phyloP scores from a whole-genome alignment of 129 eudicot genomes.

The Mikania micrantha region DNA sequence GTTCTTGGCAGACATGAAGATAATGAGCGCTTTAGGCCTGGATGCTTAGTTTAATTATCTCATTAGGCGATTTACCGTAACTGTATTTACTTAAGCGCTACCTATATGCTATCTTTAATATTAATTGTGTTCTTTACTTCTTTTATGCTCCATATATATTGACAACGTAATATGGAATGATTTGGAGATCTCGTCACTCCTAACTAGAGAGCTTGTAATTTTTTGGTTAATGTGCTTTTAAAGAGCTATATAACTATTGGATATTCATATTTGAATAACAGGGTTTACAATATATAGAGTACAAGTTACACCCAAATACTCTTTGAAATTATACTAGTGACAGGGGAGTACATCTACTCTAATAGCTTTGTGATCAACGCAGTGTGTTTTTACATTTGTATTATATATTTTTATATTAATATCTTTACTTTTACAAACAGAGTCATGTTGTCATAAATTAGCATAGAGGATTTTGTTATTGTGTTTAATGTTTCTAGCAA shows the following conservation, averaged over 20 bases:
- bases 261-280: neutral
- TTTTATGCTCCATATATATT: neutral
- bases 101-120: neutral
- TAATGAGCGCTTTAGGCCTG: neutral
- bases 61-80: neutral
- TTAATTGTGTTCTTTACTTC: neutral
- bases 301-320: neutral
- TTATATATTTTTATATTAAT: neutral
- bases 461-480: neutral
- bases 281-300: neutral
- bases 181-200: neutral
- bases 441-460: neutral
- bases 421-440: neutral
- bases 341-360: neutral
- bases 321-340: neutral
- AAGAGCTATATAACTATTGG: neutral
- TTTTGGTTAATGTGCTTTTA: neutral
- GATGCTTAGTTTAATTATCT: neutral
- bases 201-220: neutral
- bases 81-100: neutral
- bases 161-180: neutral
- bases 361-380: neutral
- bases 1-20: neutral
- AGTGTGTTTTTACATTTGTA: neutral
- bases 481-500: neutral